Evolutionary conservation across 805 yeast genomes (phyloP).

Genomic region (Wickerhamomyces canadensis): DNA sequence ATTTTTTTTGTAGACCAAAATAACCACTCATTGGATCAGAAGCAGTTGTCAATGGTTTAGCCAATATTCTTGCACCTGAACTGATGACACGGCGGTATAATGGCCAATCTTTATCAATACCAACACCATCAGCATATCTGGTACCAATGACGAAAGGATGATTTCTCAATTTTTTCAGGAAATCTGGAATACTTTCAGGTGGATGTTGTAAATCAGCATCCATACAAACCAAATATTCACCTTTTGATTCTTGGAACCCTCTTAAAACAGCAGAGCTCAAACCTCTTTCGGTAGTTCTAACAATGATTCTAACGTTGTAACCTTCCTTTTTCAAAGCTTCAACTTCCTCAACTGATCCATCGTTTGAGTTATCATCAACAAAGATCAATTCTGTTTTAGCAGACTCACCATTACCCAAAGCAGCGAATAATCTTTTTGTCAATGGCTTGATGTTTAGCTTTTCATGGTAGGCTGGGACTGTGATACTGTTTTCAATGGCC

Average conservation of each 20-base stretch:
- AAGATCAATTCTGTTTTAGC: constrained; percentile 41
- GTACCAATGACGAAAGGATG: constrained; percentile 45
- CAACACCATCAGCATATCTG: constrained; percentile 50
- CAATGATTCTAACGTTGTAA: constrained; percentile 42
- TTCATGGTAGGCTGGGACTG: constrained; percentile 49
- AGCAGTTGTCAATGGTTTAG: constrained; percentile 44
- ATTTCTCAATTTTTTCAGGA: constrained; percentile 33
- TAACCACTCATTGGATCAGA: constrained; percentile 51
- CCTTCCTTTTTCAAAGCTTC: constrained; percentile 38
- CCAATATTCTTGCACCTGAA: constrained; percentile 43
- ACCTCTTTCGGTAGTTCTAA: constrained; percentile 46
- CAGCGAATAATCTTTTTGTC: constrained; percentile 43
- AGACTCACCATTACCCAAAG: constrained; percentile 37
- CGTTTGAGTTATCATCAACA: constrained; percentile 46
- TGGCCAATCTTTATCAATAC: constrained; percentile 51
- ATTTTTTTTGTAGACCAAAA: constrained; percentile 44
- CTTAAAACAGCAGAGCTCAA: constrained; percentile 43
- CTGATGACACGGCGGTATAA: constrained; percentile 43
- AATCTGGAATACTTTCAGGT: constrained; percentile 43
- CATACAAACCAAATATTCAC: constrained; percentile 44
- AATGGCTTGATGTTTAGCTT: constrained; percentile 43
- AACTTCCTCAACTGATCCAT: constrained; percentile 49
- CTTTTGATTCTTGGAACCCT: constrained; percentile 42
- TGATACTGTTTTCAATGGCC: constrained; percentile 35
- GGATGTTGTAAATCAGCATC: constrained; percentile 52